Conservation (phyloP, 202 grass and related monocot genomes). For the Tripidium arundinaceum region DNA sequence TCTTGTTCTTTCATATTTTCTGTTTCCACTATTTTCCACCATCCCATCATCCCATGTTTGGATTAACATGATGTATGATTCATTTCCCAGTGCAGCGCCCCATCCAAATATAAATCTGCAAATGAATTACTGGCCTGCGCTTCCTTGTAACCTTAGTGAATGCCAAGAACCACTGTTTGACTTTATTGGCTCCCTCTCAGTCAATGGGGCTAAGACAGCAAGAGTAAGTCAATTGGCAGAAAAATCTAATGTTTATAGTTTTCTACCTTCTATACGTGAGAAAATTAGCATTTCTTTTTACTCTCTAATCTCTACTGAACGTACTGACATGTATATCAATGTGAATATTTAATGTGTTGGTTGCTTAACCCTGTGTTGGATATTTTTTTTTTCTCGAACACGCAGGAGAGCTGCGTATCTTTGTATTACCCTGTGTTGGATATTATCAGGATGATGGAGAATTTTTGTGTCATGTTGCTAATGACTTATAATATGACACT, state of each 20-base stretch:
- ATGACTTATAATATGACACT: too few relatives aligned
- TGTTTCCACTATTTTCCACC: conserved; percentile 15
- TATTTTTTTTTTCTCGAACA: too few relatives aligned
- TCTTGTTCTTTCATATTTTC: neutral
- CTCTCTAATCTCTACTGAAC: neutral
- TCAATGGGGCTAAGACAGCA: conserved; percentile 74
- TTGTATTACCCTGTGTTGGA: too few relatives aligned
- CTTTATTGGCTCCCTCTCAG: conserved; percentile 61
- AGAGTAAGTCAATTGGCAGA: conserved; percentile 41
- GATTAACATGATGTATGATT: conserved; percentile 31
- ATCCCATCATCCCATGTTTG: conserved; percentile 8
- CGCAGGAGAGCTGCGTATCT: too few relatives aligned
- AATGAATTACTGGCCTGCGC: conserved; percentile 95
- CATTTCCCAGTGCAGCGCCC: conserved; percentile 71
- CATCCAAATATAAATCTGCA: conserved; percentile 94
- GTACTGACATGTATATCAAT: neutral
- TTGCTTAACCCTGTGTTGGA: neutral
- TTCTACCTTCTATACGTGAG: neutral
- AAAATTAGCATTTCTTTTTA: neutral
- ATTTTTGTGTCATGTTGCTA: too few relatives aligned
- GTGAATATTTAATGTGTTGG: neutral
- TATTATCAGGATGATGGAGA: too few relatives aligned
- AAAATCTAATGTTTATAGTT: conserved; percentile 23
- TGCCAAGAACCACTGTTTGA: conserved; percentile 85
- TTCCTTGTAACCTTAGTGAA: conserved; percentile 76